Evolutionary conservation across 805 yeast genomes (phyloP).

Genomic region (Zygosaccharomyces gambellarensis): DNA sequence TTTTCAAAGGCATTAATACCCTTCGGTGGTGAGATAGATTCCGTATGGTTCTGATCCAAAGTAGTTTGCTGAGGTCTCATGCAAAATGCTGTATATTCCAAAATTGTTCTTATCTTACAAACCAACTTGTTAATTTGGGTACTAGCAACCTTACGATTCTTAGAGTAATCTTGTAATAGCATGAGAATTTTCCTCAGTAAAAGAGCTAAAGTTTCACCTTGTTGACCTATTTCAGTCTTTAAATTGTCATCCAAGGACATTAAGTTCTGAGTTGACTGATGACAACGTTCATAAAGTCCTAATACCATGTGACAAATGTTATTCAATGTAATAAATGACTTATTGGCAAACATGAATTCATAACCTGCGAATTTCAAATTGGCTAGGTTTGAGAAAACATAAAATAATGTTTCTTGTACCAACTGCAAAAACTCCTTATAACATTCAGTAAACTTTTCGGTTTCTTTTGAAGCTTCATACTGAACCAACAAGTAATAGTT

Average conservation of each 20-base stretch:
- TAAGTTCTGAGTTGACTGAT: conserved; percentile 1
- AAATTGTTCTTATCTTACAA: conserved; percentile 15
- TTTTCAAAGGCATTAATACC: conserved; percentile 18
- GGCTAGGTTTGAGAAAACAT: conserved; percentile 31
- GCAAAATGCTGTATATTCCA: conserved; percentile 17
- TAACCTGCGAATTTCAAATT: conserved; percentile 30
- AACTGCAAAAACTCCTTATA: conserved; percentile 25
- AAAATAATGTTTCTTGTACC: conserved; percentile 29
- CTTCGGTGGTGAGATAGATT: not conserved
- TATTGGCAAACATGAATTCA: conserved; percentile 30
- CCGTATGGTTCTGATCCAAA: conserved; percentile 3
- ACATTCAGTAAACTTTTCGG: conserved; percentile 16
- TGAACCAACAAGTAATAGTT: conserved; percentile 26
- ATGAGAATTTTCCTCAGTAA: conserved; percentile 26
- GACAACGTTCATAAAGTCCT: conserved; percentile 24
- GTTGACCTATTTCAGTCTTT: conserved; percentile 13
- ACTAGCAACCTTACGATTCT: conserved; percentile 25
- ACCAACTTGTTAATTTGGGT: conserved; percentile 18
- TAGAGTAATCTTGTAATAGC: conserved; percentile 30
- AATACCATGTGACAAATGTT: conserved; percentile 25
- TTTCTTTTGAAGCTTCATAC: conserved; percentile 21
- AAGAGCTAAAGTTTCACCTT: conserved; percentile 15
- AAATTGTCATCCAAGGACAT: conserved; percentile 5
- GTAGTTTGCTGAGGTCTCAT: conserved; percentile 9
- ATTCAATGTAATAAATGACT: conserved; percentile 23